Base-by-base conservation (phyloP, 2,329 filamentous ascomycete genomes). In the Coleophoma cylindrospora region DNA sequence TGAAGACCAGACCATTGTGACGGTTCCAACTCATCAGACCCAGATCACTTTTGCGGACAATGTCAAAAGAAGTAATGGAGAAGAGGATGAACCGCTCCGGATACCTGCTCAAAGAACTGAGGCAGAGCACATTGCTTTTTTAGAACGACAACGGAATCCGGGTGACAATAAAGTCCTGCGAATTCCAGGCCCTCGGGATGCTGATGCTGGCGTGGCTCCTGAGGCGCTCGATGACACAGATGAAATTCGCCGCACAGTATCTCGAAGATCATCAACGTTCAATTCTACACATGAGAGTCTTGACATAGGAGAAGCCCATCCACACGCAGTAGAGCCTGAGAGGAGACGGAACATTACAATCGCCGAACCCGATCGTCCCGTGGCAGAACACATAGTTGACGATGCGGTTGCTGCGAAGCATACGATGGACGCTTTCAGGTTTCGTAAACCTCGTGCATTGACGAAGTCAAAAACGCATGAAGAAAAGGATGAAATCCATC, bases 101-200 rank as follows among this genome's bases (percentile, higher is more conserved):
- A 72, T 85, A 10, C 79, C 80, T 1, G 66, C 70, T 4, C 74
- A 71, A 43, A 66, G 80, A 44, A 74, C 77, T 34, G 76, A 87
- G 41, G 87, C 90, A 49, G 86, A 91, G 54, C 89, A 95, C 62
- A 95, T 96, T 61, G 87, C 87, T 6, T 94, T 97, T 61, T 67
- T 96, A 13, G 83, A 96, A 66, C 85, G 87, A 33, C 92, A 96
- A 66, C 81, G 91, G 36, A 86, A 89, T 50, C 76, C 75, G 2
- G 82, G 83, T 54, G 84, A 87, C 50, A 85, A 83, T 48, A 83
- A 84, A 34, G 83, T 91, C 0, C 72, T 97, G 40, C 86, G 90
- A 38, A 97, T 99, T 60, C 94, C 94, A 0, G 91, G 91, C 17
- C 94, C 94, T 1, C 78, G 91, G 59, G 94, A 97, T 63, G 91